Evolutionary conservation across 768 basidiomycete species (phyloP).

Genomic region (Suillus variegatus): DNA sequence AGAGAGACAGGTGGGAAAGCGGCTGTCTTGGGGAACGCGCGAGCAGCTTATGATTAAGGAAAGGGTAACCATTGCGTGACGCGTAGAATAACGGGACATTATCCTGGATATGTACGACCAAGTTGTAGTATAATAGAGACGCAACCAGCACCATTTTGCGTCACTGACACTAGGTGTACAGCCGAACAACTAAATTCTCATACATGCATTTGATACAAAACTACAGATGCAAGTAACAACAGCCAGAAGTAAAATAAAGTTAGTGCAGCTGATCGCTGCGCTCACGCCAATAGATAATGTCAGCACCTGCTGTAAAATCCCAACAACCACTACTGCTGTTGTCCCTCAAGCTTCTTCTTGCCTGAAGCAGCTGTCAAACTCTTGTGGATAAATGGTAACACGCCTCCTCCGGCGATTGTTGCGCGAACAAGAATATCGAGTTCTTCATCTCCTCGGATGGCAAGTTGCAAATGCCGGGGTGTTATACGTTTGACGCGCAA

Average conservation of each 20-base stretch:
- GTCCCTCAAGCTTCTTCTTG: constrained; percentile 48
- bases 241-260: background rate
- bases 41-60: constrained; percentile 43
- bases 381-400: constrained; percentile 89
- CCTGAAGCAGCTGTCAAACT: constrained; percentile 56
- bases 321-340: constrained; percentile 15
- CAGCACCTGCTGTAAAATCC: constrained; percentile 7
- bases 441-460: constrained; percentile 96
- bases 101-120: background rate
- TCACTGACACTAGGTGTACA: background rate
- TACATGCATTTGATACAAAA: constrained; percentile 3
- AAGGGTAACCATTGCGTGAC: background rate
- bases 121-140: background rate
- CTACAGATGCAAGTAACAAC: constrained; percentile 6
- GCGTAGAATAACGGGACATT: background rate
- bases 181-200: background rate
- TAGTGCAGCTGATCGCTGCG: background rate
- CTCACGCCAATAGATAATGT: background rate
- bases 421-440: constrained; percentile 94
- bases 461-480: constrained; percentile 92
- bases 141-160: background rate
- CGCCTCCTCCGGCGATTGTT: constrained; percentile 90
- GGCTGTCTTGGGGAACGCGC: constrained; percentile 41
- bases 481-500: constrained; percentile 97
- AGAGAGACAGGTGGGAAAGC: constrained; percentile 54